Base-by-base conservation (phyloP, 257 asterid genomes). In the Fraxinus cuspidata region DNA sequence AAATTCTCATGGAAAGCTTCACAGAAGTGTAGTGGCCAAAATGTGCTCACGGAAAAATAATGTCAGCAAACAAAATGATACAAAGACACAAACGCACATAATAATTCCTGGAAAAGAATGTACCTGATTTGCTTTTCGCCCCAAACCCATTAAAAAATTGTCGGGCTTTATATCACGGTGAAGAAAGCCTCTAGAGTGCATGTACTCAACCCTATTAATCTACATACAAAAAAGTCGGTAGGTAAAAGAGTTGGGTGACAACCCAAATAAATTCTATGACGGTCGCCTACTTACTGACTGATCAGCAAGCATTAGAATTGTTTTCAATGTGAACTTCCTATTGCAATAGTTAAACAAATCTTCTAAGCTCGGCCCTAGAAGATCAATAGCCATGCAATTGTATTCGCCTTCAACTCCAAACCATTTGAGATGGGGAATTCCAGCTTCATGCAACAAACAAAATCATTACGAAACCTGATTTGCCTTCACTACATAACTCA, bases 261-360 rank as follows among this genome's bases (percentile, higher is more conserved):
- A 53, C 64, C 11, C 64, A 19, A 51, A 51, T 6, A 51, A 16
- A 51, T 53, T 53, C 7, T 28, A 79, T 7, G 64, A 12, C 42
- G 31, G 16, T 58, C 68, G 79, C 23, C 67, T 71, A 90, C 92
- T 84, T 87, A 93, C 97, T 83, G 89, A 84, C 82, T 91, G 97
- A 85, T 93, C 97, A 28, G 97, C 97, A 40, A 93, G 87, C 97
- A 93, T 90, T 78, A 93, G 84, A 51, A 91, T 96, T 66, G 97
- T 93, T 86, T 93, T 93, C 83, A 88, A 81, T 35, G 96, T 75
- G 71, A 91, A 83, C 81, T 91, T 90, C 87, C 96, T 85, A 82
- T 90, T 90, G 79, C 97, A 91, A 85, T 91, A 88, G 83, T 91
- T 90, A 83, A 92, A 90, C 71, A 91, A 93, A 86, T 93, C 97